Conservation (phyloP, 2,329 filamentous ascomycete species). For the Exophiala xenobiotica region DNA sequence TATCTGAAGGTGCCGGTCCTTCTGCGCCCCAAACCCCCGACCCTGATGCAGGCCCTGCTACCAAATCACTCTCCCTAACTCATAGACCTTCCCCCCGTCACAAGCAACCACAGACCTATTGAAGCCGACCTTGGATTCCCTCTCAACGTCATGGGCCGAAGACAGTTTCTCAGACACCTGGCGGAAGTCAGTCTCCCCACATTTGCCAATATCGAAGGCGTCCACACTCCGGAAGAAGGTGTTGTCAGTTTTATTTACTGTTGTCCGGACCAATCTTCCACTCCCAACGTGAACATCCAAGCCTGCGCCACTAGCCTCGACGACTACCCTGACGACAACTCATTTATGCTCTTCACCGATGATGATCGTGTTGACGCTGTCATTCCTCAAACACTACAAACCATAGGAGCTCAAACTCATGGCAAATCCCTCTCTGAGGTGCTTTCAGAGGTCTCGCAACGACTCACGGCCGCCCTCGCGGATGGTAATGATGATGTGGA, state of each 20-base stretch:
- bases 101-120: too few species aligned
- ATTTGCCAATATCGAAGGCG: constrained; percentile 52
- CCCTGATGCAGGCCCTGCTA: too few species aligned
- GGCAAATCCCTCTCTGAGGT: constrained; percentile 29
- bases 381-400: constrained; percentile 26
- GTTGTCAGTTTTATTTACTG: constrained; percentile 64
- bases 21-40: too few species aligned
- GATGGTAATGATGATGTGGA: neutral
- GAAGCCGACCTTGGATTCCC: too few species aligned
- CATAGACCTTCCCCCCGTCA: too few species aligned
- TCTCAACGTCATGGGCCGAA: constrained; percentile 63
- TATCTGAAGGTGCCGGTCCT: too few species aligned
- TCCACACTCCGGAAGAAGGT: constrained; percentile 68
- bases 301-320: constrained; percentile 49
- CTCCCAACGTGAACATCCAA: constrained; percentile 15
- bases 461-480: constrained; percentile 18
- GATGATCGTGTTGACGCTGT: constrained; percentile 37
- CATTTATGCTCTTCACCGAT: constrained; percentile 48
- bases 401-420: constrained; percentile 32
- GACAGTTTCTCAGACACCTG: constrained; percentile 63
- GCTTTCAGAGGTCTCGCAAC: constrained; percentile 33
- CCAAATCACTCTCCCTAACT: too few species aligned
- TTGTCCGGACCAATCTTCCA: constrained; percentile 27
- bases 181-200: constrained; percentile 38
- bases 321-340: constrained; percentile 59